Percentiles rank a stretch among this genome's conserved stretches.
phyloP scores from a whole-genome alignment of 352 stramenopile species.

The Pythium insidiosum region DNA sequence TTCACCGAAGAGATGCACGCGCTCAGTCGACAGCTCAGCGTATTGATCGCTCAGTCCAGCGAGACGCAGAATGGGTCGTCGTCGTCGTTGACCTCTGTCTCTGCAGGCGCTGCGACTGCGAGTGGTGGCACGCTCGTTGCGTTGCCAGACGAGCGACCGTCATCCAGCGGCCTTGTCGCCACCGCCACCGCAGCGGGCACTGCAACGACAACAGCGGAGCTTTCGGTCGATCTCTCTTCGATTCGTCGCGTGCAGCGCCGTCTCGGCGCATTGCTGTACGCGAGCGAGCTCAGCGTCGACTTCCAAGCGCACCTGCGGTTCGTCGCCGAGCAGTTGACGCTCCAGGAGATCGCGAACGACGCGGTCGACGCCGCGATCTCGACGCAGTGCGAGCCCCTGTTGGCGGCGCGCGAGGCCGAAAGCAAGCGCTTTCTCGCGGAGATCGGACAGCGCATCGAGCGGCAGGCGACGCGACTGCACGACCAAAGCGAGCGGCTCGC shows the following conservation, averaged over 20 bases:
- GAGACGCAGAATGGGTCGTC: constrained; percentile 15
- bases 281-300: constrained; percentile 42
- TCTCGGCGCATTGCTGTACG: constrained; percentile 62
- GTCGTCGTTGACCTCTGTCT: background rate
- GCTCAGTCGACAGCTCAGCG: constrained; percentile 31
- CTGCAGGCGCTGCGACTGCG: background rate
- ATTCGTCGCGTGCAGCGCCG: constrained; percentile 77
- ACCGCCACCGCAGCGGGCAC: background rate
- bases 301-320: constrained; percentile 48
- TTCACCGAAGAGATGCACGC: constrained; percentile 53
- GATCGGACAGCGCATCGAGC: constrained; percentile 39
- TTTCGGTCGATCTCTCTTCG: constrained; percentile 69
- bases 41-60: too few species aligned
- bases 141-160: too few species aligned
- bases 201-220: background rate
- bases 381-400: constrained; percentile 37
- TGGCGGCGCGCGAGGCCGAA: constrained; percentile 37
- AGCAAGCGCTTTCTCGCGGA: constrained; percentile 46
- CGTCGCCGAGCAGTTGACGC: constrained; percentile 37
- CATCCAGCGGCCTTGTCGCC: background rate
- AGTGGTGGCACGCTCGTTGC: background rate
- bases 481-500: constrained; percentile 45
- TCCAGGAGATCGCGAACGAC: constrained; percentile 58
- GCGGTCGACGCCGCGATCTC: constrained; percentile 58
- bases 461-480: constrained; percentile 49